Evolutionary conservation across 257 asterid species (phyloP).

Genomic region (Solanum ossicruentum): DNA sequence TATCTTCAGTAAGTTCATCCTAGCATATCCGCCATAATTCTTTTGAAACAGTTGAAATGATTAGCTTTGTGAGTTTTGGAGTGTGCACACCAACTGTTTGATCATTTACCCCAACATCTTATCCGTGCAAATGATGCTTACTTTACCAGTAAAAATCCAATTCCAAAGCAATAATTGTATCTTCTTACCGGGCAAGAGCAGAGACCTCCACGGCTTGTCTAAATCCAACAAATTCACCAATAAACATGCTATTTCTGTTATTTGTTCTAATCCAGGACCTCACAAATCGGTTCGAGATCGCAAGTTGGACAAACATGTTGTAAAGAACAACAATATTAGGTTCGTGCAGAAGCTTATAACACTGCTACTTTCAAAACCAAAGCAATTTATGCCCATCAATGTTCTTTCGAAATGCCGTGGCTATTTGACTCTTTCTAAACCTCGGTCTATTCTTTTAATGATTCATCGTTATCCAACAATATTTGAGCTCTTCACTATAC

Average conservation of each 20-base stretch:
- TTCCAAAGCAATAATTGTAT: background rate
- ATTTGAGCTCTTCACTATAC: slow-evolving; percentile 67
- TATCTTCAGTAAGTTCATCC: background rate
- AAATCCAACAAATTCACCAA: background rate
- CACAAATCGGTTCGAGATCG: slow-evolving; percentile 68
- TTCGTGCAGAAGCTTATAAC: slow-evolving; percentile 76
- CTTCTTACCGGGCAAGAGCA: slow-evolving; percentile 3
- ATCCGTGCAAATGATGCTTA: background rate
- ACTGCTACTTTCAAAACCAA: slow-evolving; percentile 80
- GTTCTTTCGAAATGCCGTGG: slow-evolving; percentile 60
- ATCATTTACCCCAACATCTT: background rate
- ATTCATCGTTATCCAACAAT: slow-evolving; percentile 78
- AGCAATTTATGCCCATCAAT: slow-evolving; percentile 61
- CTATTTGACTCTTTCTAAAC: slow-evolving; percentile 46
- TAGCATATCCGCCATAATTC: background rate
- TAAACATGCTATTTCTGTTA: background rate
- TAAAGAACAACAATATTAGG: slow-evolving; percentile 61
- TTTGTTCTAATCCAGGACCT: slow-evolving; percentile 44
- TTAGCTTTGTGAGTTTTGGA: background rate
- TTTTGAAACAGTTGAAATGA: background rate
- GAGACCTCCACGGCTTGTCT: background rate
- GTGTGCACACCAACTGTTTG: background rate
- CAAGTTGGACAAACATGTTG: slow-evolving; percentile 60
- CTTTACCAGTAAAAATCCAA: slow-evolving; percentile 3
- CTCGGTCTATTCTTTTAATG: slow-evolving; percentile 54